Base-by-base conservation (phyloP, 441 rosid genomes). In the Cnidoscolus chayamansa region DNA sequence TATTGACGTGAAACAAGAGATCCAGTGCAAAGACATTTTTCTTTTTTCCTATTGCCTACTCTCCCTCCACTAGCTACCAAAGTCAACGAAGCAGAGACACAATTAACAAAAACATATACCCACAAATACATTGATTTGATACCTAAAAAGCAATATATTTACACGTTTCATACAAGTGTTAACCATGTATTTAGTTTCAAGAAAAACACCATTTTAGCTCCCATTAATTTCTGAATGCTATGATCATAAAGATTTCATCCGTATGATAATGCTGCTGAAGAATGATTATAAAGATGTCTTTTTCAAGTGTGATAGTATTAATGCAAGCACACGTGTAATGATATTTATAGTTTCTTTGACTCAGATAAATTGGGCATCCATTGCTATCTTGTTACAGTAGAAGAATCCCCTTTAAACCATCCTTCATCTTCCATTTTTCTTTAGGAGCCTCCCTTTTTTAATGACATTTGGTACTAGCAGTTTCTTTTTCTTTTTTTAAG, bases 241-340 rank as follows among this genome's bases (percentile, higher is more conserved):
- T 63, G 13, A 40, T n/a, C 50, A 63, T 63, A 62, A 40, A 62
- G 65, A 62, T 62, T n/a, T 40, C 30, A 25, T 58, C 37, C 7
- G 30, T 30, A 30, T 58, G 9, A 11, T 10, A 58, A 30, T 16
- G 32, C 1, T 12, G 0, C 30, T 16, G 66, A 63, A 7, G 50
- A 63, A 43, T 63, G 45, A 63, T 43, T 2, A n/a, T 43, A 40
- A 43, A 40, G 13, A 59, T 70, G 65, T 59, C 64, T 0, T 58
- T 20, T 8, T 43, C 55, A 58, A 47, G 45, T 50, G 56, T 13
- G 43, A 45, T 40, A 48, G 49, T 69, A 25, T 25, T 45, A 40
- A 10, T 10, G 13, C 15, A 16, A 19, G 2, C 65, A 70, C 66
- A 30, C 73, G 73, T 70, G 73, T 70, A 30, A 62, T 48, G n/a